These are phyloP conservation scores for Pseudonitzschia delicatissima DNA, from an alignment of 108 stramenopile species.

Conservation along the genomic window DNA sequence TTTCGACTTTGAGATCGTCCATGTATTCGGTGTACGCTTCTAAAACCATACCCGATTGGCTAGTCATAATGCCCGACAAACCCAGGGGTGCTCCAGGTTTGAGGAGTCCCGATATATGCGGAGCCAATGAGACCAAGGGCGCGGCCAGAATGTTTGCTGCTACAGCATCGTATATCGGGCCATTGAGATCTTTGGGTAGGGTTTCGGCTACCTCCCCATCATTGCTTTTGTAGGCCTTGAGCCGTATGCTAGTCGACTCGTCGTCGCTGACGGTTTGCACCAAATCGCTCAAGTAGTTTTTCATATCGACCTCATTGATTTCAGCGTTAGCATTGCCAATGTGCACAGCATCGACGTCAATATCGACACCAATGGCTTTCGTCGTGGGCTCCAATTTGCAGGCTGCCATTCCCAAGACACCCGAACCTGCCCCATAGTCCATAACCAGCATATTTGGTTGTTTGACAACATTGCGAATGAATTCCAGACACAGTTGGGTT, in stretches of 20 bases:
- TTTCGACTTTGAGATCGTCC: constrained; percentile 58
- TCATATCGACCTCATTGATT: constrained; percentile 61
- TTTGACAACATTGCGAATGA: constrained; percentile 38
- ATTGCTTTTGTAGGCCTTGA: constrained; percentile 54
- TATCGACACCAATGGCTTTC: constrained; percentile 64
- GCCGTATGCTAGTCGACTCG: constrained; percentile 59
- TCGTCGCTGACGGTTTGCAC: constrained; percentile 45
- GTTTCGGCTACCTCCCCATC: constrained; percentile 32
- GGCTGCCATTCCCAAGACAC: constrained; percentile 81
- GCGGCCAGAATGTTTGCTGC: constrained; percentile 80
- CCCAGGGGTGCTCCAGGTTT: constrained; percentile 63
- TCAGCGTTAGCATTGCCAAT: constrained; percentile 76
- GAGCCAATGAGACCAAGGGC: constrained; percentile 57
- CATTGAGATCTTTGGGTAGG: constrained; percentile 48
- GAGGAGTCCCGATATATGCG: constrained; percentile 51
- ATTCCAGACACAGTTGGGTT: constrained; percentile 73
- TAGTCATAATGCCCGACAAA: constrained; percentile 62
- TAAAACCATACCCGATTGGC: constrained; percentile 53
- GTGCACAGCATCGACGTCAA: constrained; percentile 78
- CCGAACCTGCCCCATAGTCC: constrained; percentile 81
- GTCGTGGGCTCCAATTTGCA: constrained; percentile 48
- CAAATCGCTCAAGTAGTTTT: constrained; percentile 57
- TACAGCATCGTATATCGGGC: constrained; percentile 57
- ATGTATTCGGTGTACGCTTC: constrained; percentile 62
- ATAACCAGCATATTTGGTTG: constrained; percentile 36